Evolutionary conservation across 73 alveolate species (phyloP), one percentile per base, ranked within the genome.

Genomic region (Stentor coeruleus): DNA sequence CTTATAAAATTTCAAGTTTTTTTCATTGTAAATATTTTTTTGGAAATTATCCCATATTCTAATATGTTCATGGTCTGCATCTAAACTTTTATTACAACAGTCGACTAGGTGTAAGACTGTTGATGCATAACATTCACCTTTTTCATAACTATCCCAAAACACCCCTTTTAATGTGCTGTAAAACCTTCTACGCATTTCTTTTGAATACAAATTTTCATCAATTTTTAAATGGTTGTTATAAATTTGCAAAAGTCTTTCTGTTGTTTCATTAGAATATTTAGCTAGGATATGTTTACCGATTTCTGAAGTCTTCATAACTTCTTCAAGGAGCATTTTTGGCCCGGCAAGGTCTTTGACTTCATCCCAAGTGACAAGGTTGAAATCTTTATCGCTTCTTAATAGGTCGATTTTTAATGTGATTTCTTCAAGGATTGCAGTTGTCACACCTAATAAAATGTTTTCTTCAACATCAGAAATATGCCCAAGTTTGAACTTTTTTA

Each of bases 61-160:
- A 59, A 85, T 57, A 35, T 20, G 26, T 20, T 20, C 1, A 2
- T 80, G 26, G 3, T 59, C 83, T 38, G 55, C 83, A 59, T 85
- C 90, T 59, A 85, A 49, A 0, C 81, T 82, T 49, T 84, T 30
- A 3, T 85, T 82, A 33, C 84, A 76, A 35, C 73, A 57, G 35
- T 85, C 90, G 31, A 85, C 39, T 3, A 85, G 76, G 30, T 73
- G 74, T 3, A 77, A 37, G 38, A 58, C 82, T 11, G 90, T 14
- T 2, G 49, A 58, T 3, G 40, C 39, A 14, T 81, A 85, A 38
- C 90, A 85, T 42, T 79, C 58, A 1, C 90, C 86, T 31, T 39
- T 66, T 59, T 85, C 90, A 59, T 42, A 85, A 74, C 38, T 58
- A 26, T 85, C 58, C 90, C 90, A 85, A 38, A 77, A 85, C 30